A percentile compares a stretch with the other conserved stretches of the same genome.
These are phyloP conservation scores for Claviceps capensis DNA, from an alignment of 2,329 filamentous ascomycete species.

Conservation along the genomic window DNA sequence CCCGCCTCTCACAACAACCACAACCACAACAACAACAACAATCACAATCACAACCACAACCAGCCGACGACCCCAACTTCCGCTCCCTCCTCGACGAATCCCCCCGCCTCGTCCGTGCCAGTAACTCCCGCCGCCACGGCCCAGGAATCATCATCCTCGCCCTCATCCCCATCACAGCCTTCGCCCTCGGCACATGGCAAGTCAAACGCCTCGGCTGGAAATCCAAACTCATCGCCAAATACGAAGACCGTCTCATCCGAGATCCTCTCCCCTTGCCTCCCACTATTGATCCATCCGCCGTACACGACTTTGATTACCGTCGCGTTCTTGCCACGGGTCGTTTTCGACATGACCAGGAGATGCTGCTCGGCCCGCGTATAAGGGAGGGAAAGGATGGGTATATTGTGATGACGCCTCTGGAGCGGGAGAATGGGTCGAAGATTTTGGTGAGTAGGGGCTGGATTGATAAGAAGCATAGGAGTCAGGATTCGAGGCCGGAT, in stretches of 20 bases:
- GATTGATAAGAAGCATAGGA: constrained; percentile 64
- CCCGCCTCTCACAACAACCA: neutral
- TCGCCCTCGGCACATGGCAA: constrained; percentile 87
- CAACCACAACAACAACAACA: constrained; percentile 2
- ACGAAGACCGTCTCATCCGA: constrained; percentile 81
- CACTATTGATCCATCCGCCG: constrained; percentile 63
- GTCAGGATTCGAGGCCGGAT: constrained; percentile 50
- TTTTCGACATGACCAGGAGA: constrained; percentile 82
- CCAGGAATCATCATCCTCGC: constrained; percentile 70
- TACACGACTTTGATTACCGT: constrained; percentile 85
- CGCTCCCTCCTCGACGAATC: constrained; percentile 79
- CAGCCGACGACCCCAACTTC: constrained; percentile 66
- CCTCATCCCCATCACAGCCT: constrained; percentile 82
- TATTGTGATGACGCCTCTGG: constrained; percentile 81
- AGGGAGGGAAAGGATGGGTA: constrained; percentile 82
- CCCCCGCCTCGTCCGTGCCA: constrained; percentile 61
- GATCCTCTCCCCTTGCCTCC: constrained; percentile 77
- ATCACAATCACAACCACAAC: constrained; percentile 23
- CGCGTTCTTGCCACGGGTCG: constrained; percentile 62
- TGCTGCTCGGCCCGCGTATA: constrained; percentile 86
- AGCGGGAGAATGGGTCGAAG: constrained; percentile 52
- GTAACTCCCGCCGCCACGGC: constrained; percentile 51
- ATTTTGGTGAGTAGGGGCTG: constrained; percentile 85
- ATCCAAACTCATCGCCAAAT: constrained; percentile 76
- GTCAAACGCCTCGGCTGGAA: constrained; percentile 90